Evolutionary conservation across 192 early-diverging fungal species (phyloP).

Genomic region (Backusella macrospora): DNA sequence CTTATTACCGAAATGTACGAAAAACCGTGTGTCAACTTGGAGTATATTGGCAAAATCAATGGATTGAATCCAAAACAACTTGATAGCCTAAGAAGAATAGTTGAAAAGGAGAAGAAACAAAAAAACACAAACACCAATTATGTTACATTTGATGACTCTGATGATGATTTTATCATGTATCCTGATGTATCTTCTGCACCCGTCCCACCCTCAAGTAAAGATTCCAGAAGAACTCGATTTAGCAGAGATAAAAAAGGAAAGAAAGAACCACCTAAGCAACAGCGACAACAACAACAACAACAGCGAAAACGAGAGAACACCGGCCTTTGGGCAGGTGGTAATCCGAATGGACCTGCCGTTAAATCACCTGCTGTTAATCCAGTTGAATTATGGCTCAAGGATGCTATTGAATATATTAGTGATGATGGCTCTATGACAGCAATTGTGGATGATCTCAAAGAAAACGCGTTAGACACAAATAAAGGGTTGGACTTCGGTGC

Average conservation of each 20-base stretch:
- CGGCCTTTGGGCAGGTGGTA: conserved; percentile 5
- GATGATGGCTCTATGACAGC: background rate
- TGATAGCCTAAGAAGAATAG: conserved; percentile 45
- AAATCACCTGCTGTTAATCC: conserved; percentile 20
- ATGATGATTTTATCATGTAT: conserved; percentile 38
- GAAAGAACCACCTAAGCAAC: background rate
- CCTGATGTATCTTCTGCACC: conserved; percentile 5
- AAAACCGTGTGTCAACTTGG: conserved; percentile 47
- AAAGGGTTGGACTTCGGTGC: conserved; percentile 43
- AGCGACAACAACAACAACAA: background rate
- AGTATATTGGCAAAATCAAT: conserved; percentile 34
- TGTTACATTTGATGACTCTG: conserved; percentile 19
- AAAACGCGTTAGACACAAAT: conserved; percentile 35
- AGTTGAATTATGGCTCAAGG: conserved; percentile 38
- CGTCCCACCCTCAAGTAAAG: background rate
- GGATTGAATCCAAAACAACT: conserved; percentile 41
- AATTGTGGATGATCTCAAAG: conserved; percentile 20
- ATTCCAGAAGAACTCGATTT: background rate
- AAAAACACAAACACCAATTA: background rate
- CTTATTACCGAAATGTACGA: conserved; percentile 46
- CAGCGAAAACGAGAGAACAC: background rate
- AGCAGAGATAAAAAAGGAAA: conserved; percentile 2
- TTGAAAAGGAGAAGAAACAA: conserved; percentile 18
- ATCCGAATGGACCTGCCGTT: conserved; percentile 3
- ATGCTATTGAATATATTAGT: conserved; percentile 31